A percentile compares a stretch with the other conserved stretches of the same genome.
These are phyloP conservation scores for Graphilbum fragrans DNA, from an alignment of 2,329 filamentous ascomycete genomes.

Conservation along the genomic window DNA sequence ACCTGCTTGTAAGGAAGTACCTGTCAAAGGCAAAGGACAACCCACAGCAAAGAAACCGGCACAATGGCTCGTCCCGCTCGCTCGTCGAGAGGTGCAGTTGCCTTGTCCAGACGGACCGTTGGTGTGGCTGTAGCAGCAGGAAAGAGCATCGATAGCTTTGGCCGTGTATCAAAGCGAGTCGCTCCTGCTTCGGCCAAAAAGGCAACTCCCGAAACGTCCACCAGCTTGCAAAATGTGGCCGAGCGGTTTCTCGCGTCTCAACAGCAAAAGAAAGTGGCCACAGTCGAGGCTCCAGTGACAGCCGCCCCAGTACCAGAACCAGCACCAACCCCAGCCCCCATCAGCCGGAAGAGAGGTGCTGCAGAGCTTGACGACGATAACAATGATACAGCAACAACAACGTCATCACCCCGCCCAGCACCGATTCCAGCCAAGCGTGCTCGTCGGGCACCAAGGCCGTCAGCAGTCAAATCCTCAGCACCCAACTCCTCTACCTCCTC, in stretches of 20 bases:
- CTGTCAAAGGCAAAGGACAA: no score
- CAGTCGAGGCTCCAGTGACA: not conserved
- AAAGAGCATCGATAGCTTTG: constrained; percentile 11
- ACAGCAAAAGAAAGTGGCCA: constrained; percentile 26
- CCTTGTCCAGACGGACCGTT: constrained; percentile 4
- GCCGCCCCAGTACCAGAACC: not conserved
- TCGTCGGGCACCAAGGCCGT: constrained; percentile 6
- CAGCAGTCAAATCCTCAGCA: no score
- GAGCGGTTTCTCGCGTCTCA: constrained; percentile 23
- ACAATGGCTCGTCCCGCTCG: constrained; percentile 8
- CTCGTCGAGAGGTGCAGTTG: constrained; percentile 5
- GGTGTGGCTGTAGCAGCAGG: not conserved
- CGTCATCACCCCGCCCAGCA: not conserved
- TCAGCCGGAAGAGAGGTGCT: constrained; percentile 8
- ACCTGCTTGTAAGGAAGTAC: no score
- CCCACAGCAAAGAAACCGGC: not conserved
- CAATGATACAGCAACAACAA: no score
- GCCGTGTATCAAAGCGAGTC: constrained; percentile 13
- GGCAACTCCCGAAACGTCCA: not conserved
- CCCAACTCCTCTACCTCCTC: no score
- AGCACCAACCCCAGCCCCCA: not conserved
- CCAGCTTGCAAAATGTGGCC: constrained; percentile 13
- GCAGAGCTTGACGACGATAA: constrained; percentile 3
- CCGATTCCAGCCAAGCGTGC: constrained; percentile 5
- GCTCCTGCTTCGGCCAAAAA: constrained; percentile 8